Evolutionary conservation across 257 asterid species (phyloP), one percentile per base, ranked within the genome.

Genomic region (Solanum sparsipilum): DNA sequence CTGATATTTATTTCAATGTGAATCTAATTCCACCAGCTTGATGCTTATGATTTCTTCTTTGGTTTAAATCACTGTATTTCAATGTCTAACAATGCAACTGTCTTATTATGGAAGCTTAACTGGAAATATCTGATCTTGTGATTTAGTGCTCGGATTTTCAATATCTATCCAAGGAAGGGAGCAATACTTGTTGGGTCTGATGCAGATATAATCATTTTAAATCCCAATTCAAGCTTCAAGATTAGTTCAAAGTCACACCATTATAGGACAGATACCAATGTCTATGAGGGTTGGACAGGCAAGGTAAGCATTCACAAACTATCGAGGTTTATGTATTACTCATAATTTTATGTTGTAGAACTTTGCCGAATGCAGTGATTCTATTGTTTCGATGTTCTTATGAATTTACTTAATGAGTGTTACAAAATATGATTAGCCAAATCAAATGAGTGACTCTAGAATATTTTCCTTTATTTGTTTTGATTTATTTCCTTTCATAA

Each of bases 141-240:
- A 89, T 87, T n/a, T 95, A 97, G 99, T 91, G 99, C 99, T 84
- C 93, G 89, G 88, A 91, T 94, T 87, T 97, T 96, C 96, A 97
- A 97, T 92, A 93, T 97, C 83, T 97, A 95, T 91, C 99, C 99
- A 41, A 95, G 94, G 84, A 96, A 97, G 91, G 99, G 99, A 8
- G 99, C 99, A 36, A 93, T 97, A 87, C 93, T 95, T 76, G 93
- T 93, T 23, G 98, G 99, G 27, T 97, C 98, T 41, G 99, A 96
- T 90, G 99, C 99, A 21, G 99, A 97, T 86, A 90, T 97, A 85
- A 97, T 97, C 89, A 92, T 97, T 90, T 89, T 97, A 56, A 96
- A 96, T 90, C 99, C 99, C 34, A 95, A 97, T 89, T 89, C 99
- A 9, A 95, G 94, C 89, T 97, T 97, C 83, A 91, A 91, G 92